These are phyloP conservation scores for Eucalyptus pumila DNA, from an alignment of 345 rosid species.

Conservation along the genomic window DNA sequence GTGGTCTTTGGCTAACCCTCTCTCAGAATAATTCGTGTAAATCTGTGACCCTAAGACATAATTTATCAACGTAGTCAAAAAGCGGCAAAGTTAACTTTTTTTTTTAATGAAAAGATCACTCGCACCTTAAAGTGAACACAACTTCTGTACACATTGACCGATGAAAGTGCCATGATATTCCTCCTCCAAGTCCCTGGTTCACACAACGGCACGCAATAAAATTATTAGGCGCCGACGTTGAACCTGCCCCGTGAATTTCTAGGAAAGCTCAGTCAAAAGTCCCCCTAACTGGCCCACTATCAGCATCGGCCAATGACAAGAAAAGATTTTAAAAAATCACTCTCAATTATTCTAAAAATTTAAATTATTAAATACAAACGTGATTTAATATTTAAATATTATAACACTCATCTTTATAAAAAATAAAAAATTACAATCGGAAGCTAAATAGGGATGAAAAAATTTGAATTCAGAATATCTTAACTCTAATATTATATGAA, in stretches of 20 bases:
- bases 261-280: not conserved
- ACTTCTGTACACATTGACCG: not conserved
- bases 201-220: not conserved
- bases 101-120: not conserved
- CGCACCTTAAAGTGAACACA: not conserved
- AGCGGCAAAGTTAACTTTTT: not conserved
- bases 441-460: not conserved
- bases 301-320: not conserved
- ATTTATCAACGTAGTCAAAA: not conserved
- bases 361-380: too few relatives aligned
- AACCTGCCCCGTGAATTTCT: not conserved
- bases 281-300: not conserved
- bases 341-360: accelerated
- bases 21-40: not conserved
- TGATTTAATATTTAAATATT: not conserved
- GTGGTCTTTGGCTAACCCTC: not conserved
- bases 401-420: not conserved
- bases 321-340: not conserved
- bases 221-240: not conserved
- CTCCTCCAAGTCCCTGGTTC: not conserved
- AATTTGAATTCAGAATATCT: not conserved
- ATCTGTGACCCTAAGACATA: not conserved
- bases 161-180: not conserved
- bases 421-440: accelerated
- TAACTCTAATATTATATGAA: not conserved